Conservation (phyloP, 371 early-diverging fungal genomes). For the Syncephalastrum racemosum region DNA sequence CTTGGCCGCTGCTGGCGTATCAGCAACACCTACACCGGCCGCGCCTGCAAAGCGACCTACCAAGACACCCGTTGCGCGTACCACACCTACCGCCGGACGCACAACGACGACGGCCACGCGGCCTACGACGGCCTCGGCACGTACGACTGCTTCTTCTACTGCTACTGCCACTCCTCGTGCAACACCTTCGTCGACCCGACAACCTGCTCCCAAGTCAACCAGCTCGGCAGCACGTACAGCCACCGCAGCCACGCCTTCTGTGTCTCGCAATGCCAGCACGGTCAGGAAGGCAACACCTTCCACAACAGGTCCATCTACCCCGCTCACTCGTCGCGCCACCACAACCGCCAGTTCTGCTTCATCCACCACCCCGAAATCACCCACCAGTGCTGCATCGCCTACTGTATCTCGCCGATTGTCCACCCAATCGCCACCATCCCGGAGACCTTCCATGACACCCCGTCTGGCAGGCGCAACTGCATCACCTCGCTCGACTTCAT, state of each 20-base stretch:
- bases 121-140: not conserved
- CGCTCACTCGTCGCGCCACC: constrained; percentile 16
- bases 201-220: not conserved
- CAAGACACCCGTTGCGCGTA: constrained; percentile 9
- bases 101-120: constrained; percentile 2
- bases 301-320: constrained; percentile 11
- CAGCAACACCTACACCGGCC: constrained; percentile 9
- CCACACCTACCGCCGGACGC: constrained; percentile 6
- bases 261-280: constrained; percentile 17
- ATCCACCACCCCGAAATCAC: constrained; percentile 2
- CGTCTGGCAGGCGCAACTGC: constrained; percentile 5
- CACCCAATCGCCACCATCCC: constrained; percentile 8
- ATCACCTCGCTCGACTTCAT: not conserved
- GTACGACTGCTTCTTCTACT: not conserved
- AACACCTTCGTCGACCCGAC: constrained; percentile 9
- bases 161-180: constrained; percentile 6
- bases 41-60: constrained; percentile 14
- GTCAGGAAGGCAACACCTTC: constrained; percentile 6
- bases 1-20: constrained; percentile 23
- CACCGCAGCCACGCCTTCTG: constrained; percentile 6
- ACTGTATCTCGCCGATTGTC: constrained; percentile 7
- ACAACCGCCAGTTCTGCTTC: constrained; percentile 4
- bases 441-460: constrained; percentile 4
- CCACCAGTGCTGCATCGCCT: constrained; percentile 10
- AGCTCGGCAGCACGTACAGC: constrained; percentile 9